phyloP scores from a whole-genome alignment of 1,284 basidiomycete genomes.

The Boletus sp. region DNA sequence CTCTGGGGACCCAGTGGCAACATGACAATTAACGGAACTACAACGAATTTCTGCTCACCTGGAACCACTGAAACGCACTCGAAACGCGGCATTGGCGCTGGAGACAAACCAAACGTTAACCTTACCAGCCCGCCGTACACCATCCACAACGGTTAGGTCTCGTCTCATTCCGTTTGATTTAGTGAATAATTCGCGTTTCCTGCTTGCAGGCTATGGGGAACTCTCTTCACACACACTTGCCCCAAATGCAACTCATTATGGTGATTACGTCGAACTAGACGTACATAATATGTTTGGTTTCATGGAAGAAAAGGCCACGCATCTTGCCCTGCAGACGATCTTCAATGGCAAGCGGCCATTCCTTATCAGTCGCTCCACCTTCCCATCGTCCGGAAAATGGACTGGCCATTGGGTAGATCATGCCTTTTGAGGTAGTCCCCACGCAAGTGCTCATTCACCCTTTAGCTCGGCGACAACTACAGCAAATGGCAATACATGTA shows the following conservation, averaged over 20 bases:
- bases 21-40: slow-evolving; percentile 63
- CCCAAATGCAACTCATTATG: slow-evolving; percentile 40
- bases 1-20: slow-evolving; percentile 69
- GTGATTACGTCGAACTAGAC: slow-evolving; percentile 37
- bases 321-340: slow-evolving; percentile 33
- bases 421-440: not conserved
- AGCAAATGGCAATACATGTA: slow-evolving; percentile 62
- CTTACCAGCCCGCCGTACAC: slow-evolving; percentile 61
- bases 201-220: slow-evolving; percentile 20
- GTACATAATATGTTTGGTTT: slow-evolving; percentile 42
- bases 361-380: slow-evolving; percentile 43
- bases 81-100: slow-evolving; percentile 37
- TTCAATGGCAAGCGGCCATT: slow-evolving; percentile 40
- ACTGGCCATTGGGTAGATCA: slow-evolving; percentile 53
- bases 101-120: slow-evolving; percentile 42
- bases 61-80: slow-evolving; percentile 4
- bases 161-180: not conserved
- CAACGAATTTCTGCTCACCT: slow-evolving; percentile 43
- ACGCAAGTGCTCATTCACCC: not conserved
- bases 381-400: slow-evolving; percentile 63
- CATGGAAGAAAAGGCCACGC: slow-evolving; percentile 38
- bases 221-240: slow-evolving; percentile 32
- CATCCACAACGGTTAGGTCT: slow-evolving; percentile 59
- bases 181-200: not conserved
- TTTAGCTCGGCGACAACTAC: slow-evolving; percentile 70